Percentiles rank a stretch among this genome's conserved stretches.
These are phyloP conservation scores for Phialophora verrucosa DNA, from an alignment of 2,329 filamentous ascomycete genomes.

Conservation along the genomic window DNA sequence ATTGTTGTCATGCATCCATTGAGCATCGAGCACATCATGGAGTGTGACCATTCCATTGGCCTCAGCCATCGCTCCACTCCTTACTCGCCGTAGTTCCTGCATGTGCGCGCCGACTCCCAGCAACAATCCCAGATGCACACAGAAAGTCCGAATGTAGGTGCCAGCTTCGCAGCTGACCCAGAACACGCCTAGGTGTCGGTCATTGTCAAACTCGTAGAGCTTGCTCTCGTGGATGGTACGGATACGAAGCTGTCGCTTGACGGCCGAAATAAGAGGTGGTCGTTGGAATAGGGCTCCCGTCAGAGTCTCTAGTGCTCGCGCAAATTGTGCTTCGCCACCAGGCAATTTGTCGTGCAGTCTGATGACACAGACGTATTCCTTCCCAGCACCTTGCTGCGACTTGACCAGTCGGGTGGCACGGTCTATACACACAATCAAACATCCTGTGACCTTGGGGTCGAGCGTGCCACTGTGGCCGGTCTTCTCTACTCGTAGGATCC, in stretches of 20 bases:
- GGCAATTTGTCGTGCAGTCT: constrained; percentile 94
- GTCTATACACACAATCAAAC: constrained; percentile 93
- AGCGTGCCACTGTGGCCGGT: constrained; percentile 98
- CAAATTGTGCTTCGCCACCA: constrained; percentile 90
- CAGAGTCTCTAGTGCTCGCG: constrained; percentile 90
- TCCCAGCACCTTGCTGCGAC: constrained; percentile 97
- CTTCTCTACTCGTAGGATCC: constrained; percentile 92
- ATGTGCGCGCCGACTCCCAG: constrained; percentile 91
- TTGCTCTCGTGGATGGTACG: constrained; percentile 98
- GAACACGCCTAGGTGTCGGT: constrained; percentile 95
- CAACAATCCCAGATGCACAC: constrained; percentile 83
- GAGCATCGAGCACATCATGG: constrained; percentile 93
- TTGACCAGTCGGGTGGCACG: constrained; percentile 97
- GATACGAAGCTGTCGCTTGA: constrained; percentile 98
- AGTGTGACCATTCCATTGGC: constrained; percentile 86
- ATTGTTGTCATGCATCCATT: constrained; percentile 95
- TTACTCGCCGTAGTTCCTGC: constrained; percentile 94
- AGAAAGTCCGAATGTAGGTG: constrained; percentile 98
- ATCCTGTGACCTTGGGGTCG: constrained; percentile 97
- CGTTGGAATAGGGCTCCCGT: constrained; percentile 97
- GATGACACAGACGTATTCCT: constrained; percentile 97
- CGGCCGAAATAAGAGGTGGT: constrained; percentile 94
- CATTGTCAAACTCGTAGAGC: constrained; percentile 96
- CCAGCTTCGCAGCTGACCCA: constrained; percentile 99
- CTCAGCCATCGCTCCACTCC: constrained; percentile 95